Evolutionary conservation across 2,329 filamentous ascomycete species (phyloP).

Genomic region (Ceratocystis colombiana): DNA sequence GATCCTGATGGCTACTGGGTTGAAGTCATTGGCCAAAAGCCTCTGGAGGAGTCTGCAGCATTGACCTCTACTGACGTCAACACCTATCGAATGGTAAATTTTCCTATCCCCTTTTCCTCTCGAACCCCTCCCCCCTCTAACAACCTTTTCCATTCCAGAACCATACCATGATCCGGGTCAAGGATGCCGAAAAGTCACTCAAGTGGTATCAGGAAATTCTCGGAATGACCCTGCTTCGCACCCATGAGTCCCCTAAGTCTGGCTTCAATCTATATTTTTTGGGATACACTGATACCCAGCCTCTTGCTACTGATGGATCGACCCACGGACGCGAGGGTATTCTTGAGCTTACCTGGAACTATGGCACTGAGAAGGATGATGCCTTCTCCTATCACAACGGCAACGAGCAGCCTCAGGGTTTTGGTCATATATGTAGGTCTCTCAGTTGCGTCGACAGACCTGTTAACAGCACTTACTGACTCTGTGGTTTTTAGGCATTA

Average conservation of each 20-base stretch:
- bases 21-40: slow-evolving; percentile 66
- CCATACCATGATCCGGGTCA: slow-evolving; percentile 92
- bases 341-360: slow-evolving; percentile 80
- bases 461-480: slow-evolving; percentile 27
- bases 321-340: slow-evolving; percentile 67
- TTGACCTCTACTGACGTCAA: slow-evolving; percentile 60
- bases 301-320: slow-evolving; percentile 42
- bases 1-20: slow-evolving; percentile 86
- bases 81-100: slow-evolving; percentile 61
- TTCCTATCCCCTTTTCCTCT: background rate
- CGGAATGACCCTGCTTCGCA: slow-evolving; percentile 76
- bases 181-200: slow-evolving; percentile 62
- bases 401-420: slow-evolving; percentile 83
- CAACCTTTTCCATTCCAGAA: slow-evolving; percentile 44
- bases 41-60: slow-evolving; percentile 59
- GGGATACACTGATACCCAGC: slow-evolving; percentile 57
- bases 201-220: slow-evolving; percentile 77
- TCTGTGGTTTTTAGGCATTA: slow-evolving; percentile 45
- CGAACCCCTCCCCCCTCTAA: background rate
- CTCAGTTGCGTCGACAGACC: background rate
- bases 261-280: slow-evolving; percentile 91
- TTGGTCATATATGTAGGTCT: slow-evolving; percentile 76
- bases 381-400: slow-evolving; percentile 83
- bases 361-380: slow-evolving; percentile 75
- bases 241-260: slow-evolving; percentile 55